phyloP scores from a whole-genome alignment of 331 rosid genomes.

The Malus hybrid region DNA sequence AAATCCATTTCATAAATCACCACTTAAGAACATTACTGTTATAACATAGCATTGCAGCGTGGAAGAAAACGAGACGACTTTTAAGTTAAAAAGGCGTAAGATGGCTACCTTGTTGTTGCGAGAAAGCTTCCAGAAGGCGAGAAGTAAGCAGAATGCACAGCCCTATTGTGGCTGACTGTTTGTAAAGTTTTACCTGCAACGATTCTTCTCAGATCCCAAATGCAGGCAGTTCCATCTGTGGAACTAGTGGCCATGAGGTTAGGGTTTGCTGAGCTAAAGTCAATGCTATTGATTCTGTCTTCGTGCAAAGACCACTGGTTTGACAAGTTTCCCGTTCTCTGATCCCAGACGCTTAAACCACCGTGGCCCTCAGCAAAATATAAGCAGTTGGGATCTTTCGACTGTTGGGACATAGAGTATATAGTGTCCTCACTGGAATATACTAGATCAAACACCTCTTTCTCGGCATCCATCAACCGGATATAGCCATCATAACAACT shows the following conservation, averaged over 20 bases:
- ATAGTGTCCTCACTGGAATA: conserved; percentile 37
- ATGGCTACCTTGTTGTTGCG: conserved; percentile 64
- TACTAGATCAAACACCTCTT: conserved; percentile 71
- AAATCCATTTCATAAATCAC: not conserved
- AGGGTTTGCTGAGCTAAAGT: conserved; percentile 47
- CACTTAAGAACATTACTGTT: not conserved
- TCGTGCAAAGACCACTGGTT: conserved; percentile 59
- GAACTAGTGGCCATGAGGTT: conserved; percentile 76
- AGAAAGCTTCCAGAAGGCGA: conserved; percentile 78
- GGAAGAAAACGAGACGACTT: too few species aligned
- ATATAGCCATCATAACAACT: conserved; percentile 73
- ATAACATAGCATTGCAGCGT: too few species aligned
- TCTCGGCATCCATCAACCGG: conserved; percentile 82
- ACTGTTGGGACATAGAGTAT: conserved; percentile 50
- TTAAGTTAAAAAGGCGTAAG: not conserved
- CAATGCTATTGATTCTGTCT: conserved; percentile 59
- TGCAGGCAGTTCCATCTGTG: conserved; percentile 77
- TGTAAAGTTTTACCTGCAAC: conserved; percentile 32
- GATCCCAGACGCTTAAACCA: conserved; percentile 61
- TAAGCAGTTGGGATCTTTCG: conserved; percentile 49
- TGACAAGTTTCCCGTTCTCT: conserved; percentile 49
- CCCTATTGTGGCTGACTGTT: conserved; percentile 49
- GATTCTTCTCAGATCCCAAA: conserved; percentile 81
- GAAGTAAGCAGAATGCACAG: conserved; percentile 87
- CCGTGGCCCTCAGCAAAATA: conserved; percentile 67